Percentiles rank a stretch among this genome's conserved stretches.
phyloP scores from a whole-genome alignment of 1,139 yeast genomes.

The Yamadazyma conglobata region DNA sequence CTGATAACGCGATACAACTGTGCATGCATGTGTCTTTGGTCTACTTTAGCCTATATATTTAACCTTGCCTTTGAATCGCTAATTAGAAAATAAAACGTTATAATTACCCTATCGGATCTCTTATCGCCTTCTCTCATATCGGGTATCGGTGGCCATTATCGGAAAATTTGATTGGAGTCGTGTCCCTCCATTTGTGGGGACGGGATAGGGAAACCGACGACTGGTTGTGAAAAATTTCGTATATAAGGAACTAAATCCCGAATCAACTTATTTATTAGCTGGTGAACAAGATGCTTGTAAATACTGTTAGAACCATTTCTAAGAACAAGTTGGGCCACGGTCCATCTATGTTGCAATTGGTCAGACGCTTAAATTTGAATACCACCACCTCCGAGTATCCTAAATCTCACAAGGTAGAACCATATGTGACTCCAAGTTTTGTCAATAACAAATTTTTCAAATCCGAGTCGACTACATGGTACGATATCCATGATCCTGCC shows the following conservation, averaged over 20 bases:
- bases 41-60: no score
- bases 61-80: no score
- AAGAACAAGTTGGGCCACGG: not conserved
- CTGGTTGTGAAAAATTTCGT: no score
- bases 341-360: not conserved
- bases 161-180: no score
- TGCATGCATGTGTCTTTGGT: no score
- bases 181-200: slow-evolving; percentile 11
- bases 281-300: slow-evolving; percentile 3
- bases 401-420: slow-evolving; percentile 45
- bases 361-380: slow-evolving; percentile 11
- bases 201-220: slow-evolving; percentile 13
- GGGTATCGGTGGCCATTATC: no score
- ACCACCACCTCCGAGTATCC: slow-evolving; percentile 41
- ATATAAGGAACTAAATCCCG: no score
- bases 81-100: no score
- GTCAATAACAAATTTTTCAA: slow-evolving; percentile 57
- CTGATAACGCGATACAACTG: no score
- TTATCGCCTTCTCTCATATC: no score
- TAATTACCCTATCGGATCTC: no score
- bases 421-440: slow-evolving; percentile 55
- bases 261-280: no score
- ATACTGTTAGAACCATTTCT: not conserved
- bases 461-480: slow-evolving; percentile 59
- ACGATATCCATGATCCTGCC: slow-evolving; percentile 74